Evolutionary conservation across 768 basidiomycete species (phyloP), one percentile per base, ranked within the genome.

Genomic region (Lyophyllum shimeji): DNA sequence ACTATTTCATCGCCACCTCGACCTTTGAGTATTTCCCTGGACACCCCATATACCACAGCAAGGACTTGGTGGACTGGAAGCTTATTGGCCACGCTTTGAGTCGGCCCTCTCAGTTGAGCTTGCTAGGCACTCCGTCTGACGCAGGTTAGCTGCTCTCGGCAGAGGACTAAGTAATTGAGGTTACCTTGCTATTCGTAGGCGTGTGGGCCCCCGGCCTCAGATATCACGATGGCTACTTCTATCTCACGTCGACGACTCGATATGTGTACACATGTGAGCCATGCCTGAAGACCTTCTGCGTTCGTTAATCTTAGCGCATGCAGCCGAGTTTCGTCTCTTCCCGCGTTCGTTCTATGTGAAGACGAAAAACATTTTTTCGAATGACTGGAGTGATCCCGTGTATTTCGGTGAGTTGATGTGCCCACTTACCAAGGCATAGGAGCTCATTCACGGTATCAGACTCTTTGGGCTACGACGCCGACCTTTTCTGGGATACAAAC

Each of bases 21-120:
- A 69, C 71, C 5, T 76, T 76, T 24, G 74, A 75, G 54, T 73
- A 73, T 51, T 76, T 68, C 55, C 75, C 75, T 13, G 75, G 74
- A 5, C 69, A 74, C 50, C 73, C 75, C 1, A 74, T 76, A n/a
- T 76, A 76, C 57, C 73, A 75, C 49, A 75, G 72, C 62, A 75
- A 60, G 57, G 63, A 76, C 46, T 60, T 76, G 40, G 66, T 68
- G 17, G 53, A 60, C 37, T 76, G 74, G 74, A 63, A 60, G 15
- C 64, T 75, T 15, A 70, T 76, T 56, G 73, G 74, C 2, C 75
- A 76, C 57, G 74, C 65, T 3, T 58, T 74, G 56, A 74, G 69
- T 50, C 50, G 71, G 24, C 66, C 69, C 23, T 72, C 72, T 7
- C 75, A 76, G 52, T 52, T 75, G 57, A 63, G 55, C 50, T 56